These are phyloP conservation scores for Cyclostephanos invisitatus DNA, from an alignment of 108 stramenopile genomes.

Conservation along the genomic window DNA sequence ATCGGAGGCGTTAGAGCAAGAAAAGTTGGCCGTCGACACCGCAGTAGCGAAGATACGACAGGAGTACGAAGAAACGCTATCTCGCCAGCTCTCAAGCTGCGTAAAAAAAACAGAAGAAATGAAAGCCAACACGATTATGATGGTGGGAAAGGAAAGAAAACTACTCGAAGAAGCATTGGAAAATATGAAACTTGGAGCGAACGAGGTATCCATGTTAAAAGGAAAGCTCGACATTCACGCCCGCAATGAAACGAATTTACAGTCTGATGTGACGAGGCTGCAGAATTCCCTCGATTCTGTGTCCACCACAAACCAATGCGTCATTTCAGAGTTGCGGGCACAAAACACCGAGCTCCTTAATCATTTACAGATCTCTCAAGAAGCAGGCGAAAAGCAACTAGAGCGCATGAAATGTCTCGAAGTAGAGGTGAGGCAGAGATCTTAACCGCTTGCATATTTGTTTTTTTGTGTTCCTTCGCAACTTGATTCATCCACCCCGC, in stretches of 20 bases:
- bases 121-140: conserved; percentile 5
- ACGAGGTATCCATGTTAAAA: conserved; percentile 22
- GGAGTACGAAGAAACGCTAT: conserved; percentile 33
- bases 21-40: conserved; percentile 30
- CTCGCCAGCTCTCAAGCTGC: conserved; percentile 5
- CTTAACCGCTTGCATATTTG: too few species aligned
- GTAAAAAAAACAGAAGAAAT: conserved; percentile 11
- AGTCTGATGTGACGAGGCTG: conserved; percentile 19
- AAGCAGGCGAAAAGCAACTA: conserved; percentile 6
- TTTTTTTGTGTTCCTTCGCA: background rate
- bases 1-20: conserved; percentile 23
- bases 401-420: conserved; percentile 3
- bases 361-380: background rate
- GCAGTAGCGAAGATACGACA: conserved; percentile 19
- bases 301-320: conserved; percentile 1
- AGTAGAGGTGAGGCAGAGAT: conserved; percentile 22
- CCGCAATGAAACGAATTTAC: conserved; percentile 19
- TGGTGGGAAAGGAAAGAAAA: conserved; percentile 8
- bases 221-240: background rate
- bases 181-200: conserved; percentile 8
- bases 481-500: background rate
- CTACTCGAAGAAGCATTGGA: conserved; percentile 22
- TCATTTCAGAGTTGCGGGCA: conserved; percentile 25
- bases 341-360: conserved; percentile 13
- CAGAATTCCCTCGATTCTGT: conserved; percentile 18